phyloP scores from a whole-genome alignment of 83 land plant genomes.

The Diphasiastrum complanatum region DNA sequence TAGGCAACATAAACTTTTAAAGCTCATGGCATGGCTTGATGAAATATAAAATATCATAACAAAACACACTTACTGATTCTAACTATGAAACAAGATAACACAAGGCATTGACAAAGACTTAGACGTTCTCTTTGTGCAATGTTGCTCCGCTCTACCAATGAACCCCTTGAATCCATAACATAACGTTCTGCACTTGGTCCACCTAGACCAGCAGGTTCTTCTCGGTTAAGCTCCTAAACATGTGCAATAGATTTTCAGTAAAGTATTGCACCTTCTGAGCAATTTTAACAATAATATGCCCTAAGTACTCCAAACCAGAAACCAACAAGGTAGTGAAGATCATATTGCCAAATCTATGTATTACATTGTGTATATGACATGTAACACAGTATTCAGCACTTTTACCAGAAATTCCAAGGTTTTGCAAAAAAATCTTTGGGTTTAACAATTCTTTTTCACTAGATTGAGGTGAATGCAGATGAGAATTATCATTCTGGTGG shows the following conservation, averaged over 20 bases:
- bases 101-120: constrained; percentile 81
- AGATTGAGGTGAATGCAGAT: no score
- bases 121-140: constrained; percentile 75
- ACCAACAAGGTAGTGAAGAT: no score
- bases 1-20: neutral
- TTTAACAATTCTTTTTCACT: no score
- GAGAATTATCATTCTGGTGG: no score
- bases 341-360: no score
- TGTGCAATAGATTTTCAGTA: neutral
- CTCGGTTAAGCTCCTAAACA: constrained; percentile 72
- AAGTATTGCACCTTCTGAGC: neutral
- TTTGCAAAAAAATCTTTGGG: no score
- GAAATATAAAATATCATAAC: neutral
- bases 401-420: no score
- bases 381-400: no score
- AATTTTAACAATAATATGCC: neutral
- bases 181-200: constrained; percentile 73
- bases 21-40: neutral
- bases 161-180: constrained; percentile 81
- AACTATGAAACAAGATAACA: constrained; percentile 67
- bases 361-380: no score
- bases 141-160: constrained; percentile 67
- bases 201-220: constrained; percentile 87
- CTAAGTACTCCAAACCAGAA: no score
- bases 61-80: constrained; percentile 59